These are phyloP conservation scores for Diplotaxis tenuifolia DNA, from an alignment of 345 rosid species.

Conservation along the genomic window DNA sequence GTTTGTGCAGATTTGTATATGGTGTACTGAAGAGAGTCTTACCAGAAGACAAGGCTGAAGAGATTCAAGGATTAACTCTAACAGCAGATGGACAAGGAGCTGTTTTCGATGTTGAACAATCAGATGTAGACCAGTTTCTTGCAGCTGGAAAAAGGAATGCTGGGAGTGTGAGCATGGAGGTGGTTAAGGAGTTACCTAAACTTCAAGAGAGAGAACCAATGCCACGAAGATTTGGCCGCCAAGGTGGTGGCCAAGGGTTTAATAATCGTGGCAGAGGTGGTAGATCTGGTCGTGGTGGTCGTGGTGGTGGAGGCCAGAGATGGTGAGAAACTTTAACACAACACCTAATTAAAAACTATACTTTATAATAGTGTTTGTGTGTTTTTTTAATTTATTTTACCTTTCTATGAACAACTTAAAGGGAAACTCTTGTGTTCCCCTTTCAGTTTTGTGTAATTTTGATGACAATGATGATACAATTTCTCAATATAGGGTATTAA, in stretches of 20 bases:
- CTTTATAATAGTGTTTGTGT: slow-evolving; percentile 1
- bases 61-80: slow-evolving; percentile 67
- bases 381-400: neutral
- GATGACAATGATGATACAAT: slow-evolving; percentile 30
- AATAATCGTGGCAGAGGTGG: slow-evolving; percentile 36
- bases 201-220: slow-evolving; percentile 64
- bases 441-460: slow-evolving; percentile 36
- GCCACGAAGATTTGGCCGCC: slow-evolving; percentile 28
- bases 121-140: slow-evolving; percentile 62
- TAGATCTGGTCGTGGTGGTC: slow-evolving; percentile 38
- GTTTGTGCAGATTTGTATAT: slow-evolving; percentile 52
- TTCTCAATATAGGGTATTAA: neutral
- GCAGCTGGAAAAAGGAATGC: slow-evolving; percentile 64
- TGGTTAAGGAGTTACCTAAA: slow-evolving; percentile 62
- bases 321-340: slow-evolving; percentile 7
- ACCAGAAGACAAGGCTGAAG: slow-evolving; percentile 93
- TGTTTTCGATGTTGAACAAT: slow-evolving; percentile 72
- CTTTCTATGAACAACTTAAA: neutral
- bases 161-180: slow-evolving; percentile 62
- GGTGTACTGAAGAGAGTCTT: slow-evolving; percentile 70
- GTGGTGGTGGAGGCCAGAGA: slow-evolving; percentile 42
- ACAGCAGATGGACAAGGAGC: slow-evolving; percentile 81
- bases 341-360: neutral
- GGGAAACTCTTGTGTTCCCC: slow-evolving; percentile 6
- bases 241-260: slow-evolving; percentile 37